Percentiles rank a stretch among this genome's conserved stretches.
phyloP scores from a whole-genome alignment of 1,139 yeast genomes.

The Yamadazyma atlantica region DNA sequence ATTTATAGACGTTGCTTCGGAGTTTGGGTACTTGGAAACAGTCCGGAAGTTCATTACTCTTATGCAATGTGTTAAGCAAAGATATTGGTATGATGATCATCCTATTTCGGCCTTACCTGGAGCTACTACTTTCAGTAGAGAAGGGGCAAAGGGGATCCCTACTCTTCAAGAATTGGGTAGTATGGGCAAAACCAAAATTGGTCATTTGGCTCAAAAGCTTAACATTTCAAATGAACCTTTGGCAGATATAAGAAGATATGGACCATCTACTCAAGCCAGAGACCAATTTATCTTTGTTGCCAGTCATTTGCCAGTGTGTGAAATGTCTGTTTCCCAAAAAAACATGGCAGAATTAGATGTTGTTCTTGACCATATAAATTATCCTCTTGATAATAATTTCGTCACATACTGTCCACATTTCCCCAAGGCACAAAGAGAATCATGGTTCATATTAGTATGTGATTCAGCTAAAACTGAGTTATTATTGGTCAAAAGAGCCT shows the following conservation, averaged over 20 bases:
- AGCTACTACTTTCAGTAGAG: conserved; percentile 29
- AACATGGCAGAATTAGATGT: conserved; percentile 38
- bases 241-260: conserved; percentile 24
- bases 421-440: conserved; percentile 89
- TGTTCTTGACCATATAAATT: conserved; percentile 52
- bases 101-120: conserved; percentile 77
- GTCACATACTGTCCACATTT: conserved; percentile 75
- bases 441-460: conserved; percentile 81
- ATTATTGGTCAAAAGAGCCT: conserved; percentile 62
- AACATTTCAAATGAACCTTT: conserved; percentile 27
- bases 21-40: conserved; percentile 67
- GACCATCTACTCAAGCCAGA: conserved; percentile 14
- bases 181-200: conserved; percentile 25
- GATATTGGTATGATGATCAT: conserved; percentile 80
- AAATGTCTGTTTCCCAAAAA: conserved; percentile 32
- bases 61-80: conserved; percentile 89
- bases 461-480: conserved; percentile 48
- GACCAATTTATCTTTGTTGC: conserved; percentile 44
- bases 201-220: conserved; percentile 29
- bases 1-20: conserved; percentile 85
- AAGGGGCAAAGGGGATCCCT: conserved; percentile 6
- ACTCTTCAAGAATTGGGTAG: conserved; percentile 13
- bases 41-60: conserved; percentile 61
- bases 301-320: conserved; percentile 51
- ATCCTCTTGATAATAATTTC: conserved; percentile 57